These are phyloP conservation scores for Domatiomyces catenatus DNA, from an alignment of 2,329 filamentous ascomycete species.

Conservation along the genomic window DNA sequence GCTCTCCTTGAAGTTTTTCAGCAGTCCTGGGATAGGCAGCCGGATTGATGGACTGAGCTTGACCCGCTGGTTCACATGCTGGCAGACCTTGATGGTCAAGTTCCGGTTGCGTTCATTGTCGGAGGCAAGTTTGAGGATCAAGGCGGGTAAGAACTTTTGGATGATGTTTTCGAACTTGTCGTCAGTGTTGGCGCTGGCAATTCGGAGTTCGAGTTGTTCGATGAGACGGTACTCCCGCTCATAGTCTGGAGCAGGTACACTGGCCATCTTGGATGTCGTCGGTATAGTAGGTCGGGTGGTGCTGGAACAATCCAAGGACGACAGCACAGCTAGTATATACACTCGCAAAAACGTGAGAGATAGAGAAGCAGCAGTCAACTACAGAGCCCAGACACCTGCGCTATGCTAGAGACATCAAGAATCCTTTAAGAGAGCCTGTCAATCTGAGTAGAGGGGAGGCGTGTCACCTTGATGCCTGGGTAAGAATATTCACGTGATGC, in stretches of 20 bases:
- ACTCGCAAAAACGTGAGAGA: background rate
- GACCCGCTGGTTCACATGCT: slow-evolving; percentile 54
- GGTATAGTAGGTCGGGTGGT: background rate
- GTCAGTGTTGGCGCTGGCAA: slow-evolving; percentile 70
- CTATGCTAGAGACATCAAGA: background rate
- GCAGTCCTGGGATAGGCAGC: slow-evolving; percentile 65
- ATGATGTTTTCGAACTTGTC: slow-evolving; percentile 65
- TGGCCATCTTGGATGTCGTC: background rate
- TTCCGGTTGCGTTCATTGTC: slow-evolving; percentile 65
- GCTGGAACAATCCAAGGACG: background rate
- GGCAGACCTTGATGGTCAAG: slow-evolving; percentile 58
- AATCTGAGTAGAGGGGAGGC: background rate
- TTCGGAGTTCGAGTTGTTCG: slow-evolving; percentile 71
- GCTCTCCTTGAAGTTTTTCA: slow-evolving; percentile 79
- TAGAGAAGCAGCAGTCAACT: background rate
- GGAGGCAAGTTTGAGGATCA: slow-evolving; percentile 75
- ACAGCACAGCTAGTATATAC: background rate
- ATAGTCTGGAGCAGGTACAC: slow-evolving; percentile 25
- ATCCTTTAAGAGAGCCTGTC: background rate
- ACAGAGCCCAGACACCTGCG: background rate
- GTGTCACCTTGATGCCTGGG: background rate
- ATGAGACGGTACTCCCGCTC: slow-evolving; percentile 67
- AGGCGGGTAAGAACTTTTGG: slow-evolving; percentile 60
- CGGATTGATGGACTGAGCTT: slow-evolving; percentile 49
- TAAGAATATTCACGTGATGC: background rate